Evolutionary conservation across 805 yeast species (phyloP).

Genomic region (Hermanozyma aechmeae): DNA sequence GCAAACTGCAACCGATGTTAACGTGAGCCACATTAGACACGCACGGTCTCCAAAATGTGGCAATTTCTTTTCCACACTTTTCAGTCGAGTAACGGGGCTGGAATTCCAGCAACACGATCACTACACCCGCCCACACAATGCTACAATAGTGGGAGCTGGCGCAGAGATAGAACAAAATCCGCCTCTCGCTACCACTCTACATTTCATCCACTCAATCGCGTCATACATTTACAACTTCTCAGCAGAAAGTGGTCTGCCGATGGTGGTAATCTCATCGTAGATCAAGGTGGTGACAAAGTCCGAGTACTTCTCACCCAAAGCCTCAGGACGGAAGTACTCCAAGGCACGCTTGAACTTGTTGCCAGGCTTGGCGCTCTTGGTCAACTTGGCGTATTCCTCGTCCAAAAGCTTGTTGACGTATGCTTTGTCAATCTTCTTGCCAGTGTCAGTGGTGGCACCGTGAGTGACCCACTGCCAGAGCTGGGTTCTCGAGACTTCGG

Average conservation of each 20-base stretch:
- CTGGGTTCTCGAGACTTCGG: slow-evolving; percentile 79
- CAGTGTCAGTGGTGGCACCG: slow-evolving; percentile 51
- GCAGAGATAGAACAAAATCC: no score
- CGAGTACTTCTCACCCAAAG: slow-evolving; percentile 61
- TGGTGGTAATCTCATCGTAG: slow-evolving; percentile 62
- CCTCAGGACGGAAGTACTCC: slow-evolving; percentile 62
- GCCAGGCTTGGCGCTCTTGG: slow-evolving; percentile 39
- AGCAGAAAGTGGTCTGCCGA: slow-evolving; percentile 33
- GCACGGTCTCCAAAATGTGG: no score
- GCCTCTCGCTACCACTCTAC: no score
- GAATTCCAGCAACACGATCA: no score
- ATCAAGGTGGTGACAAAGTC: slow-evolving; percentile 71
- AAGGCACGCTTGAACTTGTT: slow-evolving; percentile 66
- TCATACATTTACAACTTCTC: slow-evolving; percentile 37
- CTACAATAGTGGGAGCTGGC: no score
- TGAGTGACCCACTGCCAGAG: slow-evolving; percentile 80
- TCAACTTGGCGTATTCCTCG: slow-evolving; percentile 50
- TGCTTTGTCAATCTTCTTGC: slow-evolving; percentile 49
- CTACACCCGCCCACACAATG: no score
- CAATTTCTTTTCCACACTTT: no score
- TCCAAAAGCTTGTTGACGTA: slow-evolving; percentile 48
- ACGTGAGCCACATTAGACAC: no score
- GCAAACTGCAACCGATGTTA: no score
- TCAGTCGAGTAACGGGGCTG: no score
- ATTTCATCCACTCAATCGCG: no score